Base-by-base conservation (phyloP, 2,329 filamentous ascomycete species). In the Alternaria arbusti region DNA sequence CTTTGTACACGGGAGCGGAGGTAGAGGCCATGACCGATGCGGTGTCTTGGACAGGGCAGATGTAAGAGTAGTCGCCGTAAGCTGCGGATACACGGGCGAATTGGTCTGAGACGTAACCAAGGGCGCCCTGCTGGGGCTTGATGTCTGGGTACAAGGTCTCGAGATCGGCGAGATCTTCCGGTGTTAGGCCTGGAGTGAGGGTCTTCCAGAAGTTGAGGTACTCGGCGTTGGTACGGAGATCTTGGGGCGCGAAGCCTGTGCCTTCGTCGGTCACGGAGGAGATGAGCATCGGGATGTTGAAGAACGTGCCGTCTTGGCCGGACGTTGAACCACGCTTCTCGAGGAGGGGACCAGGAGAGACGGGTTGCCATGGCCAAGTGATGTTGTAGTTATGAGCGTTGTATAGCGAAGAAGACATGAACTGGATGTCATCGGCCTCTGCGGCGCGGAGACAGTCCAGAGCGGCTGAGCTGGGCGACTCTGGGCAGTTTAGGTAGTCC, bases 341-440 rank as follows among this genome's bases (percentile, higher is more conserved):
- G 4, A 85, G 74, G 0, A 85, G 60, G 0, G 81, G 81, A 0
- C 83, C 84, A 0, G 82, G 82, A 0, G 83, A 82, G 0, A 81
- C 80, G 1, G 84, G 84, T 54, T 85, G 84, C 71, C 83, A 86
- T 0, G 84, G 83, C 84, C 84, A 85, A 0, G 82, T 85, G 25
- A 83, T 72, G 40, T 78, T 78, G 15, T 78, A 77, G 5, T 81
- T 70, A 5, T 80, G 80, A 0, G 79, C 76, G 3, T 76, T 69
- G 59, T 79, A 84, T 3, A 84, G 58, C 20, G 78, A 76, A 0
- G 76, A 74, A 36, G 81, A 83, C 17, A 81, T 70, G 47, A 79
- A 59, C 61, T 80, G 78, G 40, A 85, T 82, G 2, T 76, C 73
- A 4, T 68, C 58, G 2, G 82, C 71, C 11, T 82, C 76, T 0